Percentiles rank a stretch among this genome's conserved stretches.
These are phyloP conservation scores for Penicillium sp. DNA, from an alignment of 2,329 filamentous ascomycete genomes.

Conservation along the genomic window DNA sequence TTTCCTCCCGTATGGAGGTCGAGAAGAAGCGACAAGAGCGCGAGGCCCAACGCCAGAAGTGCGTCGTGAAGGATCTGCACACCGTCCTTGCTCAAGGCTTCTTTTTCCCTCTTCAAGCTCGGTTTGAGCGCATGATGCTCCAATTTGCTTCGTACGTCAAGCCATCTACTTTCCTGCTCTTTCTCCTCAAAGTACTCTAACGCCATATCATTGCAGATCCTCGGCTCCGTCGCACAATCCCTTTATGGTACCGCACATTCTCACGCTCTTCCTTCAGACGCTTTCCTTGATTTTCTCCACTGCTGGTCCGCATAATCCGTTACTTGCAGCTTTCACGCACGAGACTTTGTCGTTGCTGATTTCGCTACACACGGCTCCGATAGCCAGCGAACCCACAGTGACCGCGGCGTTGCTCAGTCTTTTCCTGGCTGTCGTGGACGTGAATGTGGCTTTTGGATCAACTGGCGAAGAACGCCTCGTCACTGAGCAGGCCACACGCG, in stretches of 20 bases:
- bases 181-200: background rate
- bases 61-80: conserved; percentile 71
- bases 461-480: conserved; percentile 63
- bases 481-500: conserved; percentile 64
- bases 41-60: conserved; percentile 44
- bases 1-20: conserved; percentile 69
- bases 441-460: conserved; percentile 54
- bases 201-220: conserved; percentile 21
- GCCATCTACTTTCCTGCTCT: too few species aligned
- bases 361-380: conserved; percentile 50
- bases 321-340: conserved; percentile 70
- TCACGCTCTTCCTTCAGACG: conserved; percentile 78
- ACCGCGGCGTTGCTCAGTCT: conserved; percentile 71
- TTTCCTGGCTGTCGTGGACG: conserved; percentile 72
- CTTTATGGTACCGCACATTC: conserved; percentile 66
- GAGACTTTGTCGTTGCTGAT: conserved; percentile 83
- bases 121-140: conserved; percentile 62
- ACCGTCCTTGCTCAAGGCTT: conserved; percentile 68
- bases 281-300: conserved; percentile 77
- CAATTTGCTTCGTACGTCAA: conserved; percentile 46
- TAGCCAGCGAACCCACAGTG: conserved; percentile 58
- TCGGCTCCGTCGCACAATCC: conserved; percentile 48
- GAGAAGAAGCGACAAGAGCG: conserved; percentile 49
- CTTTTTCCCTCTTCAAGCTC: conserved; percentile 79
- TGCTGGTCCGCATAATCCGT: conserved; percentile 69